A percentile compares a stretch with the other conserved stretches of the same genome.
Evolutionary conservation across 192 early-diverging fungal genomes (phyloP).

Genomic region (Lunasporangiospora selenospora): DNA sequence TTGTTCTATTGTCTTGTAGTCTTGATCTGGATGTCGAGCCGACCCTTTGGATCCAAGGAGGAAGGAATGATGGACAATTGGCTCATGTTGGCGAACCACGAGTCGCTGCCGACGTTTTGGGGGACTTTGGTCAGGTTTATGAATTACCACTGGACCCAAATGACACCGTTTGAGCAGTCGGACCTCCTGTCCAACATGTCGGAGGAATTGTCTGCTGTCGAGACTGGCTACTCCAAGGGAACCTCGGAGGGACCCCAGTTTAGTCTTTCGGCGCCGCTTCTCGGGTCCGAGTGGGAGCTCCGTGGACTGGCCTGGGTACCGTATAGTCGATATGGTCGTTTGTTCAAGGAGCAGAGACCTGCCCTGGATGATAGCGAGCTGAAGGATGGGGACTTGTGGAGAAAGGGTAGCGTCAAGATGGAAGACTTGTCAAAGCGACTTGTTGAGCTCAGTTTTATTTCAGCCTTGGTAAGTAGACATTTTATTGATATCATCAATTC

Average conservation of each 20-base stretch:
- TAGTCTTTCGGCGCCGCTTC: constrained; percentile 37
- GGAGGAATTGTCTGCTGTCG: constrained; percentile 11
- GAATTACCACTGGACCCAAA: constrained; percentile 32
- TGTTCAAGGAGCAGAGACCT: constrained; percentile 25
- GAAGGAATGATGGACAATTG: constrained; percentile 28
- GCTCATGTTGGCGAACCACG: constrained; percentile 18
- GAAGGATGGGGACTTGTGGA: constrained; percentile 37
- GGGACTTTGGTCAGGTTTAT: constrained; percentile 39
- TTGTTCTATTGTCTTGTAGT: constrained; percentile 57
- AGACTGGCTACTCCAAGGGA: too few species aligned
- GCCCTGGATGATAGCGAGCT: constrained; percentile 23
- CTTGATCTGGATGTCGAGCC: constrained; percentile 59
- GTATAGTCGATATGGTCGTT: constrained; percentile 6
- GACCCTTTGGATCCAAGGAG: constrained; percentile 29
- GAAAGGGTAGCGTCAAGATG: constrained; percentile 17
- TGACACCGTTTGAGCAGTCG: constrained; percentile 47
- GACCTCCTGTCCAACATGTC: constrained; percentile 39
- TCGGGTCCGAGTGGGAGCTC: constrained; percentile 58
- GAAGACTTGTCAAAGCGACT: constrained; percentile 34
- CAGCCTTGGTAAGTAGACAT: constrained; percentile 20
- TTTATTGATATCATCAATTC: neutral
- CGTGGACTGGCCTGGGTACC: constrained; percentile 58
- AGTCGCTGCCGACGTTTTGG: constrained; percentile 38
- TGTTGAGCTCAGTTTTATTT: constrained; percentile 38
- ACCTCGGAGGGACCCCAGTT: too few species aligned